These are phyloP conservation scores for Rhizopus arrhizus DNA, from an alignment of 371 early-diverging fungal species.

Conservation along the genomic window DNA sequence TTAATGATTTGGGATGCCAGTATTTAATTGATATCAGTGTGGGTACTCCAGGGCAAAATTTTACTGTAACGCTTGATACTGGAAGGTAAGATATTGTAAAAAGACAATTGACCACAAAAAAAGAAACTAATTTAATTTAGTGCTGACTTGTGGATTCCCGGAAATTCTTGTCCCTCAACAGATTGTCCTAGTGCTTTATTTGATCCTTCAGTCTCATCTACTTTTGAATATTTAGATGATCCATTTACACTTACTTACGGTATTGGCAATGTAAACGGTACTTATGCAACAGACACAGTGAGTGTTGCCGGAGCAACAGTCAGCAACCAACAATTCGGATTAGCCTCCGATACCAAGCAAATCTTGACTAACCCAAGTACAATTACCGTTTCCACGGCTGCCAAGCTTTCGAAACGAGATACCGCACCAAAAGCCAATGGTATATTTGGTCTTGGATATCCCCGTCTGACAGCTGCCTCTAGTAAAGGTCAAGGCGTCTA, in stretches of 20 bases:
- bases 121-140: conserved; percentile 23
- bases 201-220: conserved; percentile 28
- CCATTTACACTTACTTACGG: conserved; percentile 41
- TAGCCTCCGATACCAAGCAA: conserved; percentile 32
- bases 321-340: conserved; percentile 45
- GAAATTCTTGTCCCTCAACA: conserved; percentile 33
- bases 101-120: background rate
- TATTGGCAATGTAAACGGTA: conserved; percentile 48
- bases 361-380: conserved; percentile 39
- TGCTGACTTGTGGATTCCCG: conserved; percentile 55
- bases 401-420: conserved; percentile 1
- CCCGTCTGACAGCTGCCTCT: conserved; percentile 37
- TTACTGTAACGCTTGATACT: conserved; percentile 48
- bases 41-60: conserved; percentile 46
- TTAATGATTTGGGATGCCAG: conserved; percentile 42
- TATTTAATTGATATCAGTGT: conserved; percentile 41
- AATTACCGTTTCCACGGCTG: conserved; percentile 16
- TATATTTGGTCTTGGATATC: conserved; percentile 50
- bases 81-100: conserved; percentile 41
- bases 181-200: conserved; percentile 43
- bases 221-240: conserved; percentile 28
- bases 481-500: conserved; percentile 29
- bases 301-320: conserved; percentile 38
- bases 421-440: conserved; percentile 32
- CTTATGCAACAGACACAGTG: conserved; percentile 46